phyloP scores from a whole-genome alignment of 495 filamentous ascomycete species.

The Aspergillus ellipticus region DNA sequence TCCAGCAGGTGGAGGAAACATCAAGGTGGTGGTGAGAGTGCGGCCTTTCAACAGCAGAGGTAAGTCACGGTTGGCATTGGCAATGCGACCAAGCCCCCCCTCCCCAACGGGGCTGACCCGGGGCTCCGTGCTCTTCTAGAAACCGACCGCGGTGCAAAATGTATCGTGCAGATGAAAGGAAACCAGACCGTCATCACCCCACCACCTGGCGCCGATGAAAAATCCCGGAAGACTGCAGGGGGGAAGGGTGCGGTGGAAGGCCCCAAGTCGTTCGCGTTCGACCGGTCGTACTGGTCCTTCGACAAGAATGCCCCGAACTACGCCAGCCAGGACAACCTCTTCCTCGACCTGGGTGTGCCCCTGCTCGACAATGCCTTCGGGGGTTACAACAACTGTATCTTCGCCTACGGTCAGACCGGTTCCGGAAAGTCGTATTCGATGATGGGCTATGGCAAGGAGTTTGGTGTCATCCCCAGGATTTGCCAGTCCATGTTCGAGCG shows the following conservation, averaged over 20 bases:
- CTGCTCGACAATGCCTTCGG: slow-evolving; percentile 97
- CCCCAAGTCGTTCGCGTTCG: slow-evolving; percentile 89
- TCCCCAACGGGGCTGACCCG: slow-evolving; percentile 1
- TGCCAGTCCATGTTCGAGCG: slow-evolving; percentile 96
- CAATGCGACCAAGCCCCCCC: not conserved
- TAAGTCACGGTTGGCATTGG: slow-evolving; percentile 37
- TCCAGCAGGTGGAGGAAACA: slow-evolving; percentile 85
- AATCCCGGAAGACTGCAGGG: slow-evolving; percentile 48
- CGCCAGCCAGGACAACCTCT: slow-evolving; percentile 86
- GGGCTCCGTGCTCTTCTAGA: slow-evolving; percentile 49
- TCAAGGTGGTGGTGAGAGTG: slow-evolving; percentile 98
- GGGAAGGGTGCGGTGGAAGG: slow-evolving; percentile 66
- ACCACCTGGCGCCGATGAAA: slow-evolving; percentile 61
- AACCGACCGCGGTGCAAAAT: slow-evolving; percentile 88
- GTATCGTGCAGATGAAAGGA: slow-evolving; percentile 95
- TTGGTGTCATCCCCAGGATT: slow-evolving; percentile 96
- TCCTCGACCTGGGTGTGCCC: slow-evolving; percentile 81
- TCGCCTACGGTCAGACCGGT: slow-evolving; percentile 98
- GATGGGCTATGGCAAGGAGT: slow-evolving; percentile 98
- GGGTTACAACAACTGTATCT: slow-evolving; percentile 99
- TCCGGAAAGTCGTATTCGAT: slow-evolving; percentile 99
- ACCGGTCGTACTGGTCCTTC: slow-evolving; percentile 98
- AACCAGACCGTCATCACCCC: slow-evolving; percentile 83
- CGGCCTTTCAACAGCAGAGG: slow-evolving; percentile 93
- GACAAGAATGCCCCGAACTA: slow-evolving; percentile 75